Evolutionary conservation across 2,329 filamentous ascomycete genomes (phyloP), one percentile per base, ranked within the genome.

Genomic region (Penicillium vulpinum): DNA sequence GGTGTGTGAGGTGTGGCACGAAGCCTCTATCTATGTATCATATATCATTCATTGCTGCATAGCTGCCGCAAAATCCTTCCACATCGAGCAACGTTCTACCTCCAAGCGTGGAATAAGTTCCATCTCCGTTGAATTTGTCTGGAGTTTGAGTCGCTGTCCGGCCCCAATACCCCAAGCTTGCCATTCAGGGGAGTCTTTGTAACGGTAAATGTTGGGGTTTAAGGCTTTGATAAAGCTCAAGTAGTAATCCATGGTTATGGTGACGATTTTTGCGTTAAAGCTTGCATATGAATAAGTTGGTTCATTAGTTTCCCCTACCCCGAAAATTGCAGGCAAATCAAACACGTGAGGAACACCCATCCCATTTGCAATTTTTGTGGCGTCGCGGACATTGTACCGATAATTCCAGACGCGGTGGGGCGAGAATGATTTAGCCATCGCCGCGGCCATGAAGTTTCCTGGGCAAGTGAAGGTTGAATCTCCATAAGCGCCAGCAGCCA

Each of bases 391-490:
- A 43, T 82, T 78, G 72, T 77, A 82, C 0, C 78, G 72, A 59
- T 82, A 82, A 43, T 77, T 76, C 76, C 79, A 82, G 7, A 75
- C 73, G 1, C 68, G 62, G 9, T 56, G 9, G 5, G 68, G 62
- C 3, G 67, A 65, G 21, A 67, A 66, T 10, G 57, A 47, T 1
- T 43, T 50, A 1, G 73, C 68, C 48, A 68, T 62, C 1, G 67
- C 64, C 6, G 67, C 62, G 0, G 77, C 70, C 46, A 82, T 75
- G 43, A 72, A 71, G 43, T 79, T 75, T 2, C 73, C 75, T 1
- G 78, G 77, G 51, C 80, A 82, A 28, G 70, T 76, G 61, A 82
- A 82, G 1, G 80, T 82, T 8, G 80, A 70, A 54, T 83, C 80
- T 5, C 82, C 81, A 44, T 69, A 72, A 18, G 68, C 67, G 7